Conservation (phyloP, 163 green algal species). For the Scenedesmus sp. region DNA sequence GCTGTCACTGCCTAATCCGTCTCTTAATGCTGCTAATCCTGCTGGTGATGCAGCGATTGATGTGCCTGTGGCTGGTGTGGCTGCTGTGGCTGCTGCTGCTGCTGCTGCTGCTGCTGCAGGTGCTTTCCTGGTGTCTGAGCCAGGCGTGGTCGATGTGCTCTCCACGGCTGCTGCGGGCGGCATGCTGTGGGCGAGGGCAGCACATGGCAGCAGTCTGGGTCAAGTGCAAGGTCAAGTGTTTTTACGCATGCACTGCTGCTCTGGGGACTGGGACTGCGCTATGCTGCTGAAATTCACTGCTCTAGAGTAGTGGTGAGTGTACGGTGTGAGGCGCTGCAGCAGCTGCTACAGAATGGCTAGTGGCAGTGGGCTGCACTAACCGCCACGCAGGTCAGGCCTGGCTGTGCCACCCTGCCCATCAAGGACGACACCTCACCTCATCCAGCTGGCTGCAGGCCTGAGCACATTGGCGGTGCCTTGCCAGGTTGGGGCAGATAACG, state of each 20-base stretch:
- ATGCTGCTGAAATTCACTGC: too few relatives aligned
- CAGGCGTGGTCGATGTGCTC: slow-evolving; percentile 59
- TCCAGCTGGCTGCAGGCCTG: slow-evolving; percentile 55
- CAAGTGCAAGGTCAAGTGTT: background rate
- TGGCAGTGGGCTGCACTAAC: too few relatives aligned
- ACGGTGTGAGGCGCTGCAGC: too few relatives aligned
- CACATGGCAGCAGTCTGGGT: background rate
- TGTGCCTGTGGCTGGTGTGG: background rate
- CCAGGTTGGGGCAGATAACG: slow-evolving; percentile 77
- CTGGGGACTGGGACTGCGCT: too few relatives aligned
- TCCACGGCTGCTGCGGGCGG: background rate
- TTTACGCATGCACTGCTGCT: background rate
- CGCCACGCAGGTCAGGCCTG: background rate
- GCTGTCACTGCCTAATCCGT: background rate
- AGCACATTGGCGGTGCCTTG: slow-evolving; percentile 74
- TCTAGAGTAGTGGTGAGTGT: too few relatives aligned
- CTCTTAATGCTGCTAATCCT: background rate
- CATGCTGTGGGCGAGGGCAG: background rate
- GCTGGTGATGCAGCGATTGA: background rate
- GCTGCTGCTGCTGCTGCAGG: background rate
- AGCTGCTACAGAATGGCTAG: too few relatives aligned
- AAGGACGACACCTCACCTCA: background rate
- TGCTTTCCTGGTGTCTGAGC: background rate
- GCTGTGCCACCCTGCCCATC: background rate
- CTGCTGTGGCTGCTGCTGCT: background rate